These are phyloP conservation scores for Tirmania nivea DNA, from an alignment of 495 filamentous ascomycete genomes.

Conservation along the genomic window DNA sequence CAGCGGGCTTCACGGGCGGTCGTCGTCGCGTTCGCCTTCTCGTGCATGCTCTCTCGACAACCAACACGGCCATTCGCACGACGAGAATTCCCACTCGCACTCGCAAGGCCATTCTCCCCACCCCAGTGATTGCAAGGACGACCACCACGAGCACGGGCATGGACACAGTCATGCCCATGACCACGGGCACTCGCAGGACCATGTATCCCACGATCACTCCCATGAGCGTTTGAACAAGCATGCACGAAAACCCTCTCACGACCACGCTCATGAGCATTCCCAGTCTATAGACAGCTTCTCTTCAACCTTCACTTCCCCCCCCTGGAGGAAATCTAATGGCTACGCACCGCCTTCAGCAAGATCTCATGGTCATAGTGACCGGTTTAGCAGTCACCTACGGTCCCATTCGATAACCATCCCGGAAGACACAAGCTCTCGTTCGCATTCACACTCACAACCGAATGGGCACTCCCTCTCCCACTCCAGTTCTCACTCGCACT, in stretches of 20 bases:
- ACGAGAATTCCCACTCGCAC: slow-evolving; percentile 3
- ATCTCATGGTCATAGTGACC: too few species aligned
- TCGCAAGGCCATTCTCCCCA: background rate
- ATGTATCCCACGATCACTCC: background rate
- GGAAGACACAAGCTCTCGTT: background rate
- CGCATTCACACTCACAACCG: slow-evolving; percentile 4
- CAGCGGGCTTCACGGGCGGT: too few species aligned
- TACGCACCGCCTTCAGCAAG: too few species aligned
- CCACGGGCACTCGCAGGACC: background rate
- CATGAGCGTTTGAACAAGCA: slow-evolving; percentile 1
- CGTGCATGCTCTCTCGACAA: background rate
- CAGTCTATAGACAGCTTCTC: too few species aligned
- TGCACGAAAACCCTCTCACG: background rate
- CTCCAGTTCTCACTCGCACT: slow-evolving; percentile 13
- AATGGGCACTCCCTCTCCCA: slow-evolving; percentile 10
- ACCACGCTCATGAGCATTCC: slow-evolving; percentile 1
- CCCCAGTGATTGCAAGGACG: background rate
- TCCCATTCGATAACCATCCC: too few species aligned
- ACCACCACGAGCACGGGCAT: background rate
- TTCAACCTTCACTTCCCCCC: too few species aligned
- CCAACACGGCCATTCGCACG: background rate
- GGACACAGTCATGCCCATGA: background rate
- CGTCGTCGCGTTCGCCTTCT: background rate
- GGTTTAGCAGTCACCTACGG: too few species aligned
- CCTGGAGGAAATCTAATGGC: too few species aligned